These are phyloP conservation scores for Geotrichum ghanense DNA, from an alignment of 805 yeast genomes.

Conservation along the genomic window DNA sequence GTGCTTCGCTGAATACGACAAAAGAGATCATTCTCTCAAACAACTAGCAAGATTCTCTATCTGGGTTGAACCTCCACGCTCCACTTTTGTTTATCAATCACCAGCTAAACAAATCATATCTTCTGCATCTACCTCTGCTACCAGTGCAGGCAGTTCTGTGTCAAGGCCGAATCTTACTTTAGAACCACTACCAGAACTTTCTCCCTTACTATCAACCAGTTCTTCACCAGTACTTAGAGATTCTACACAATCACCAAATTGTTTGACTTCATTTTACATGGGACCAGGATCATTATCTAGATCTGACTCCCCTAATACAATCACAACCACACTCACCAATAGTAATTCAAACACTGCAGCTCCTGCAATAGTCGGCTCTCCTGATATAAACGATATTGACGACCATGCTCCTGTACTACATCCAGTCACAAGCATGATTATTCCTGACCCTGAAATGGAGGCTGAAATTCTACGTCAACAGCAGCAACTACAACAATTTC, in stretches of 20 bases:
- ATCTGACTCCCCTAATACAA: background rate
- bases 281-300: background rate
- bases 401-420: background rate
- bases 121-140: background rate
- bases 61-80: slow-evolving; percentile 21
- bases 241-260: background rate
- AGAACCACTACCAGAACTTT: background rate
- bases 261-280: background rate
- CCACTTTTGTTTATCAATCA: slow-evolving; percentile 2
- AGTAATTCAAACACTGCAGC: no score
- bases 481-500: background rate
- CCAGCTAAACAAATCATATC: background rate
- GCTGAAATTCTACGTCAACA: slow-evolving; percentile 3
- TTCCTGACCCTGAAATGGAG: background rate
- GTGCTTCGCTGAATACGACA: slow-evolving; percentile 31
- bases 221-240: background rate
- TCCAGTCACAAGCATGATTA: background rate
- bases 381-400: background rate
- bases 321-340: background rate
- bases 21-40: slow-evolving; percentile 22
- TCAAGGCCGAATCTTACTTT: background rate
- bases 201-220: background rate
- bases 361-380: background rate
- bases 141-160: background rate
- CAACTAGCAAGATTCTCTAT: slow-evolving; percentile 24